Evolutionary conservation across 202 grass and related monocot genomes (phyloP).

Genomic region (Zizania palustris): DNA sequence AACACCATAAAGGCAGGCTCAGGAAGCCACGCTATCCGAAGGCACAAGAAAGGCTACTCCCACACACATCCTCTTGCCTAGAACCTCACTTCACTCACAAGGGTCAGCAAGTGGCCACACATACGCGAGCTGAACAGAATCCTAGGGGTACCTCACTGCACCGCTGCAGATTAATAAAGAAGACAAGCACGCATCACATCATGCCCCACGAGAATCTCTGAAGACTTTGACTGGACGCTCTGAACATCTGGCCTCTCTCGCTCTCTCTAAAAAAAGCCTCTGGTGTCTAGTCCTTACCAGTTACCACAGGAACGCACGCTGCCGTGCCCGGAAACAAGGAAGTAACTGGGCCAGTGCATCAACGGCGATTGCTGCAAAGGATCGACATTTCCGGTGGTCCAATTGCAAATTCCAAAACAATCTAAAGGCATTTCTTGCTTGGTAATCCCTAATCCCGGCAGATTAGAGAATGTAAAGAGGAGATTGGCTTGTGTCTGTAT

Average conservation of each 20-base stretch:
- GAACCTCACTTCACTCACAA: conserved; percentile 23
- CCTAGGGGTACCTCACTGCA: background rate
- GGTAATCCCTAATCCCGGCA: conserved; percentile 9
- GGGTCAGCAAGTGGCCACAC: conserved; percentile 6
- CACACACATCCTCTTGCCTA: conserved; percentile 37
- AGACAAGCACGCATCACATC: conserved; percentile 35
- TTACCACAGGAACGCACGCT: background rate
- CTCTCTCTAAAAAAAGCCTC: background rate
- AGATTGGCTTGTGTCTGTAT: background rate
- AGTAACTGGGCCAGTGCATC: conserved; percentile 9
- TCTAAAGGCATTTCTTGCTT: background rate
- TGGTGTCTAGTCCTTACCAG: background rate
- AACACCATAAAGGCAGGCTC: conserved; percentile 37
- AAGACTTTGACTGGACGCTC: conserved; percentile 6
- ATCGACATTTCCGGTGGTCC: background rate
- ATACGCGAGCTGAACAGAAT: conserved; percentile 25
- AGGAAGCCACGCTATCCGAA: conserved; percentile 21
- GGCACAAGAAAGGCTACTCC: conserved; percentile 42
- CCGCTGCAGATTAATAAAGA: conserved; percentile 40
- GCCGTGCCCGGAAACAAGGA: background rate
- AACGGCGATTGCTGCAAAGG: background rate
- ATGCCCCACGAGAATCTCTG: conserved; percentile 30
- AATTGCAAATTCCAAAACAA: background rate
- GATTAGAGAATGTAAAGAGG: background rate
- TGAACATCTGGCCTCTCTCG: background rate